phyloP scores from a whole-genome alignment of 305 asterid genomes.

The Solanum aculeatissimum region DNA sequence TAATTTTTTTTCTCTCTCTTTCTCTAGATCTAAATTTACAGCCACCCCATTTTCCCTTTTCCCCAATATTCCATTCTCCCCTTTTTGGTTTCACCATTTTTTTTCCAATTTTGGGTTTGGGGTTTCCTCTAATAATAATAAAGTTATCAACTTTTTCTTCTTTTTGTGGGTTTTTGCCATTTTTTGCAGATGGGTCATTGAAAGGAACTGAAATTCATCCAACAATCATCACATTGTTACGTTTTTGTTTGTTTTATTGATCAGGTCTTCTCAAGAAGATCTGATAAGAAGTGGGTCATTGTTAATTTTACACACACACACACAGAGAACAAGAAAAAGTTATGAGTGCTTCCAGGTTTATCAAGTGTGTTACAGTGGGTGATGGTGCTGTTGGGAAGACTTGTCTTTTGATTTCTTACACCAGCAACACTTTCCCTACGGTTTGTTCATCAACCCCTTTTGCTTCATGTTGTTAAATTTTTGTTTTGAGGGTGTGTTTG shows the following conservation, averaged over 20 bases:
- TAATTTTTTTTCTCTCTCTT: background rate
- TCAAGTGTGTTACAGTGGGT: constrained; percentile 42
- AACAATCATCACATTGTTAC: background rate
- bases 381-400: constrained; percentile 48
- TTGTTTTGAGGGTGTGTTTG: background rate
- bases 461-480: background rate
- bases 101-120: background rate
- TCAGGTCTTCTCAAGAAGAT: constrained; percentile 19
- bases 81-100: background rate
- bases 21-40: background rate
- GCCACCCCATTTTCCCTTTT: background rate
- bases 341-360: constrained; percentile 46
- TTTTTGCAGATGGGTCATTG: constrained; percentile 4
- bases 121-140: background rate
- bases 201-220: background rate
- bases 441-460: background rate
- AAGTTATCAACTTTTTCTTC: background rate
- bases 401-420: constrained; percentile 39
- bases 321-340: background rate
- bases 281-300: background rate
- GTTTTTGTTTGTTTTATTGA: background rate
- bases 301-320: background rate
- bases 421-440: constrained; percentile 44
- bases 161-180: background rate
- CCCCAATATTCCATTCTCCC: background rate